These are phyloP conservation scores for Kalanchoe fedtschenkoi DNA, from an alignment of 164 flowering plant genomes.

Conservation along the genomic window DNA sequence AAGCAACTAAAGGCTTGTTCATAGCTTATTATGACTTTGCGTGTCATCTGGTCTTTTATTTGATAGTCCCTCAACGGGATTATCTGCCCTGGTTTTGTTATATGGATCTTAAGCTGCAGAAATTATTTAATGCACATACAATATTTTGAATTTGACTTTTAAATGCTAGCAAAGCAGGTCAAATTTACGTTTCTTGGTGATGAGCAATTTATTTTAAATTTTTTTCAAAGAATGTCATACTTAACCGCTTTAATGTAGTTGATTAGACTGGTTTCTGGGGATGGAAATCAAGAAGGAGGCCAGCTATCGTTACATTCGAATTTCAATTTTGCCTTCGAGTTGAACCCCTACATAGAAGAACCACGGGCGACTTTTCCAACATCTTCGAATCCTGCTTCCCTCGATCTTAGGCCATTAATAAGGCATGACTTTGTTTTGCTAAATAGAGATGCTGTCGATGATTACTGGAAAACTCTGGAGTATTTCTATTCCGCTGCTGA, in stretches of 20 bases:
- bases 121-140: background rate
- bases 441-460: conserved; percentile 60
- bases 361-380: conserved; percentile 36
- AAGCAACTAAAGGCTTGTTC: background rate
- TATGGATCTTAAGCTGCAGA: background rate
- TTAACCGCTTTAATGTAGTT: conserved; percentile 33
- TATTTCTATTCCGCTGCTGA: conserved; percentile 79
- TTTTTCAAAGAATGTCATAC: background rate
- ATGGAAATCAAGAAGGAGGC: conserved; percentile 21
- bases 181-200: background rate
- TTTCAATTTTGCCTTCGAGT: conserved; percentile 68
- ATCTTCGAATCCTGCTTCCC: conserved; percentile 22
- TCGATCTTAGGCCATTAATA: conserved; percentile 63
- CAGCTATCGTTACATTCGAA: conserved; percentile 22
- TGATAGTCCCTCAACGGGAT: background rate
- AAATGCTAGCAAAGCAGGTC: background rate
- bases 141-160: background rate
- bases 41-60: background rate
- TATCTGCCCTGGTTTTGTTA: background rate
- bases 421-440: conserved; percentile 80
- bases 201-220: background rate
- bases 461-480: conserved; percentile 86
- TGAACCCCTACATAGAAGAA: conserved; percentile 91
- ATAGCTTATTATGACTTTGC: background rate
- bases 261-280: conserved; percentile 50